Evolutionary conservation across 352 stramenopile genomes (phyloP).

Genomic region (Globisporangium lucens): DNA sequence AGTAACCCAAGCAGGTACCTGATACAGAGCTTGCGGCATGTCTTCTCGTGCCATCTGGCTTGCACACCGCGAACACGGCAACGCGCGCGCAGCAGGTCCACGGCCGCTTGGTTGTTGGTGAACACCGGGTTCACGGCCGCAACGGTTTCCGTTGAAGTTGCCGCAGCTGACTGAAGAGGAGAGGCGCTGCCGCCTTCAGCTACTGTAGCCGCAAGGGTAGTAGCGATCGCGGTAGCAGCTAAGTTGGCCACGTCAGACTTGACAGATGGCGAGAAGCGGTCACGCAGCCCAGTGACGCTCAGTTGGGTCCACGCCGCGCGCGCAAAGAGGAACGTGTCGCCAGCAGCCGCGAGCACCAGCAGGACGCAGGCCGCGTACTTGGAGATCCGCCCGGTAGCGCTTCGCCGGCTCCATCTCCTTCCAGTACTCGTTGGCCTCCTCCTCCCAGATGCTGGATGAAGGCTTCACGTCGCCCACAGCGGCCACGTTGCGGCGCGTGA

Average conservation of each 20-base stretch:
- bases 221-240: not conserved
- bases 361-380: slow-evolving; percentile 27
- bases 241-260: not conserved
- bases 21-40: slow-evolving; percentile 57
- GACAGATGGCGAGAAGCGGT: not conserved
- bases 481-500: slow-evolving; percentile 45
- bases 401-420: slow-evolving; percentile 66
- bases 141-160: slow-evolving; percentile 3
- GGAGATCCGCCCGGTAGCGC: slow-evolving; percentile 28
- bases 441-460: slow-evolving; percentile 58
- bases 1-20: slow-evolving; percentile 22
- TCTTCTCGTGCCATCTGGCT: slow-evolving; percentile 71
- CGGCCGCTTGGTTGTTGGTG: slow-evolving; percentile 22
- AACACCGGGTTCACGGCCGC: slow-evolving; percentile 13
- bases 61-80: slow-evolving; percentile 65
- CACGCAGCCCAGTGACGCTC: not conserved
- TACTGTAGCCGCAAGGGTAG: not conserved
- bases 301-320: slow-evolving; percentile 3
- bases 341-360: slow-evolving; percentile 22
- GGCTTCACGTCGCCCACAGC: slow-evolving; percentile 23
- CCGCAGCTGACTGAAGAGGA: slow-evolving; percentile 8
- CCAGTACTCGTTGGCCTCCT: slow-evolving; percentile 68
- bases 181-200: not conserved
- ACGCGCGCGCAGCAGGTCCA: slow-evolving; percentile 44
- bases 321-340: slow-evolving; percentile 20